Evolutionary conservation across 805 yeast species (phyloP).

Genomic region (Zygoascus biomembranicola): DNA sequence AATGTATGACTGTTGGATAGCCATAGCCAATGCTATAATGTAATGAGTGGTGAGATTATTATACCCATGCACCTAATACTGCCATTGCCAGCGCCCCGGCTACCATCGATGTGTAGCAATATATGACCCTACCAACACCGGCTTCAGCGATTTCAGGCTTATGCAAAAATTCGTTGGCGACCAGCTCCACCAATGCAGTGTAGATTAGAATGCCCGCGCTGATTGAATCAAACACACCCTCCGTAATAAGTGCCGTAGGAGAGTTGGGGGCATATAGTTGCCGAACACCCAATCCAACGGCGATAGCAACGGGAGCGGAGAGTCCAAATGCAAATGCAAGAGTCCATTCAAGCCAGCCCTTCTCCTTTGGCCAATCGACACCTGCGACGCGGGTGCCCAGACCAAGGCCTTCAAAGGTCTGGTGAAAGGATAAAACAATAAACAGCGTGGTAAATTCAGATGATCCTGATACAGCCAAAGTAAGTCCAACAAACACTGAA

Average conservation of each 20-base stretch:
- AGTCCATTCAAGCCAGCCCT: conserved; percentile 30
- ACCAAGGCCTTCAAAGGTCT: conserved; percentile 80
- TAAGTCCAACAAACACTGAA: conserved; percentile 72
- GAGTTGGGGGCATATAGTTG: conserved; percentile 45
- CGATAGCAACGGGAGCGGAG: conserved; percentile 68
- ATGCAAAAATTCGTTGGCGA: conserved; percentile 67
- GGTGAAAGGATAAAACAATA: conserved; percentile 48
- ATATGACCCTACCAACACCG: not conserved
- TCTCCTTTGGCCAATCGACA: conserved; percentile 43
- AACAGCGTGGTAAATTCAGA: conserved; percentile 65
- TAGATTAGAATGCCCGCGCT: conserved; percentile 73
- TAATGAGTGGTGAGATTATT: conserved; percentile 18
- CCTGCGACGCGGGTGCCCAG: conserved; percentile 71
- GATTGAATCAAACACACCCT: conserved; percentile 66
- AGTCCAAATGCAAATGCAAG: conserved; percentile 45
- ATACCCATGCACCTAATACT: conserved; percentile 57
- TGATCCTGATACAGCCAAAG: conserved; percentile 63
- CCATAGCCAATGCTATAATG: no score
- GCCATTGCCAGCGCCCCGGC: conserved; percentile 57
- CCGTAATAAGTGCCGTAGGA: conserved; percentile 48
- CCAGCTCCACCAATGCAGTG: conserved; percentile 67
- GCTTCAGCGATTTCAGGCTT: conserved; percentile 4
- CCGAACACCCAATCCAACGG: conserved; percentile 72
- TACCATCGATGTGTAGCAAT: conserved; percentile 28
- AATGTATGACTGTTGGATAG: no score